Evolutionary conservation across 441 rosid species (phyloP).

Genomic region (Sinapis alba): DNA sequence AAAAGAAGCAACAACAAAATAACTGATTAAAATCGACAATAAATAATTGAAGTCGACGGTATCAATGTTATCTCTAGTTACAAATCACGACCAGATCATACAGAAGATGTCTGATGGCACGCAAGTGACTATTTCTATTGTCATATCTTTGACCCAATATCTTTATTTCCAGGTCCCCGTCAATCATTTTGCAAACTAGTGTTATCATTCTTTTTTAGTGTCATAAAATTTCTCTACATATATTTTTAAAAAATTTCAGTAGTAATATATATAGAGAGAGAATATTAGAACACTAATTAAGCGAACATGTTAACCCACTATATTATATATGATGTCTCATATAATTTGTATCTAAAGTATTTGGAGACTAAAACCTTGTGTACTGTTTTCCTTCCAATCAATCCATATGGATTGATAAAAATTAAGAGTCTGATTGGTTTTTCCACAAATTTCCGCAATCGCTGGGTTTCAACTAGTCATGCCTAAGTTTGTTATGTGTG

Average conservation of each 20-base stretch:
- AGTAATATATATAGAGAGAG: not conserved
- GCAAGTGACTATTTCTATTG: constrained; percentile 8
- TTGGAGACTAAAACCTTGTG: not conserved
- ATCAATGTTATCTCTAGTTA: not conserved
- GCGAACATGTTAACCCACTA: not conserved
- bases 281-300: not conserved
- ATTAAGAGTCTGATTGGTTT: no score
- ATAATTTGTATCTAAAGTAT: not conserved
- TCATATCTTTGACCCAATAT: not conserved
- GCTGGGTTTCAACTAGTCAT: no score
- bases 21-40: not conserved
- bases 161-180: constrained; percentile 6
- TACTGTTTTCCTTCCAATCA: not conserved
- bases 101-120: constrained; percentile 2
- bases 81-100: constrained; percentile 6
- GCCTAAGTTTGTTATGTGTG: not conserved
- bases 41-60: not conserved
- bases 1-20: not conserved
- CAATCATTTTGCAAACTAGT: constrained; percentile 14
- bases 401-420: not conserved
- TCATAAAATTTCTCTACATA: not conserved
- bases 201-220: no score
- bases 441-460: no score
- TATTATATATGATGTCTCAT: not conserved
- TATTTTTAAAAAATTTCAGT: not conserved